Percentiles rank a stretch among this genome's conserved stretches.
Evolutionary conservation across 2,329 filamentous ascomycete species (phyloP).

Genomic region (Colletotrichum eremochloae): DNA sequence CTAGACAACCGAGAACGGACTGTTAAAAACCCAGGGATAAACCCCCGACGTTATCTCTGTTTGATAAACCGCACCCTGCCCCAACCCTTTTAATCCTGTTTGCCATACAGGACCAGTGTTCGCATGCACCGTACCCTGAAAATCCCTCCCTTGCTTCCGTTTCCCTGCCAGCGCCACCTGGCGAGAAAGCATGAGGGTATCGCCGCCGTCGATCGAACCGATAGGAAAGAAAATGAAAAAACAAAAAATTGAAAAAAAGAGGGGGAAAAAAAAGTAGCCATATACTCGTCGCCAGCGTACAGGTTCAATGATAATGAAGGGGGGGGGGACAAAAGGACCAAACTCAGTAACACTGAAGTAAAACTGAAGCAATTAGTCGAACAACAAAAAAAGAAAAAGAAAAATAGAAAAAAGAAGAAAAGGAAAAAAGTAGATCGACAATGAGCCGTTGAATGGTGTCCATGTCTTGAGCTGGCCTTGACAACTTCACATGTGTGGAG

Average conservation of each 20-base stretch:
- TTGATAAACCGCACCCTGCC: constrained; percentile 11
- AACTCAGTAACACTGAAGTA: constrained; percentile 6
- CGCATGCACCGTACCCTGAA: constrained; percentile 10
- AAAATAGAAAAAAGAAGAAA: too few species aligned
- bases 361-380: constrained; percentile 3
- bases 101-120: constrained; percentile 35
- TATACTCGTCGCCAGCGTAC: constrained; percentile 27
- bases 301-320: constrained; percentile 2
- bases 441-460: constrained; percentile 28
- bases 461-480: constrained; percentile 13
- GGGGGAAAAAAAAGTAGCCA: background rate
- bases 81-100: constrained; percentile 29
- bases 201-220: constrained; percentile 22
- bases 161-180: constrained; percentile 41
- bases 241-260: background rate
- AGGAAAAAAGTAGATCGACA: background rate
- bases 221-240: constrained; percentile 1
- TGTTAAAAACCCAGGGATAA: constrained; percentile 10
- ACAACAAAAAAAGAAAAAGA: background rate
- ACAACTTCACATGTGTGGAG: background rate
- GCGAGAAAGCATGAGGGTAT: constrained; percentile 42
- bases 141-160: constrained; percentile 17
- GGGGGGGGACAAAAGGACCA: background rate
- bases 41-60: constrained; percentile 19
- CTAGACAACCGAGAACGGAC: constrained; percentile 15